phyloP scores from a whole-genome alignment of 225 moss, liverwort and hornwort genomes.

The Pleurozium schreberi region DNA sequence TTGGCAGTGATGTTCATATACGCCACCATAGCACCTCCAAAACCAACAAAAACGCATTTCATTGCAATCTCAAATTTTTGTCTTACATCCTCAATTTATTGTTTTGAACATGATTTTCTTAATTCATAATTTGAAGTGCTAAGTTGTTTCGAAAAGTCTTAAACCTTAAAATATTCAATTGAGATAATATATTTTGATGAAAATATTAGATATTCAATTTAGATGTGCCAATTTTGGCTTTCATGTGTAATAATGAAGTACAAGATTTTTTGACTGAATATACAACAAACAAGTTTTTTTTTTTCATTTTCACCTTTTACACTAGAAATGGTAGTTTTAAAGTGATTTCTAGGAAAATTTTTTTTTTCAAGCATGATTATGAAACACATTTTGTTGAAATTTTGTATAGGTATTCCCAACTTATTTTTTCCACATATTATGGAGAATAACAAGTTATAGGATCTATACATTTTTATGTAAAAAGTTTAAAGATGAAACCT shows the following conservation, averaged over 20 bases:
- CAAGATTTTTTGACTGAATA: not conserved
- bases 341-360: not conserved
- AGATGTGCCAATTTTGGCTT: not conserved
- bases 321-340: not conserved
- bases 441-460: no score
- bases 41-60: not conserved
- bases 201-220: not conserved
- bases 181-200: not conserved
- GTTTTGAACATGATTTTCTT: not conserved
- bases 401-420: no score
- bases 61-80: not conserved
- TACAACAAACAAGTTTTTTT: not conserved
- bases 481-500: no score
- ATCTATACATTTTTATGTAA: no score
- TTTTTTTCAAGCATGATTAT: no score
- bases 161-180: not conserved
- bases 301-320: not conserved
- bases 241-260: no score
- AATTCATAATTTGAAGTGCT: not conserved
- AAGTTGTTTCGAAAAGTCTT: not conserved
- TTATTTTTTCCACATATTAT: no score
- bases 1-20: accelerated
- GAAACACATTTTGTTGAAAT: no score
- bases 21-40: accelerated
- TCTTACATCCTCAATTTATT: not conserved